These are phyloP conservation scores for Calcarisporium arbuscula DNA, from an alignment of 2,329 filamentous ascomycete genomes.

Conservation along the genomic window DNA sequence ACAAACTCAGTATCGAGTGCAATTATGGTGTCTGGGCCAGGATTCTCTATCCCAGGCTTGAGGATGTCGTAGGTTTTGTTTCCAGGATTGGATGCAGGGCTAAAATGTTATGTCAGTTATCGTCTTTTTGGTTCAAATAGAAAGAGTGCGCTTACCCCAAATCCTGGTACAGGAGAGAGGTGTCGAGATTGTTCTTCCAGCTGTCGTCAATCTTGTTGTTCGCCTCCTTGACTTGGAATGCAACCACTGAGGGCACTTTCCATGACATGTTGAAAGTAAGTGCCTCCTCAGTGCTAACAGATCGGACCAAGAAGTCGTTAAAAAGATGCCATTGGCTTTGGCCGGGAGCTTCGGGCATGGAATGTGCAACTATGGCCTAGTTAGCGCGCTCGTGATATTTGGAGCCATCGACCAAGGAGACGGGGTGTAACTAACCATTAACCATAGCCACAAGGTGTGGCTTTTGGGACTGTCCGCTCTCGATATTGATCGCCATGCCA, in stretches of 20 bases:
- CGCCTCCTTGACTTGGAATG: constrained; percentile 75
- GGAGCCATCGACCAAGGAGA: background rate
- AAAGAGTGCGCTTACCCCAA: constrained; percentile 34
- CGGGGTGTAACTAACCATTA: constrained; percentile 53
- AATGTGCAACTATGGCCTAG: constrained; percentile 60
- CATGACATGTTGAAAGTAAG: constrained; percentile 83
- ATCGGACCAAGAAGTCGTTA: constrained; percentile 90
- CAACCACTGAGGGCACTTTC: constrained; percentile 85
- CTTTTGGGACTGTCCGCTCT: constrained; percentile 77
- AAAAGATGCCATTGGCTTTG: constrained; percentile 88
- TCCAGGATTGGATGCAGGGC: constrained; percentile 16
- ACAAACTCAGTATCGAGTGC: constrained; percentile 97
- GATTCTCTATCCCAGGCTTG: constrained; percentile 54
- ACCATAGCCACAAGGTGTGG: constrained; percentile 87
- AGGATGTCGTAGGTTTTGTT: constrained; percentile 56
- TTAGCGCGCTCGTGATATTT: constrained; percentile 6
- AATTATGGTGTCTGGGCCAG: constrained; percentile 66
- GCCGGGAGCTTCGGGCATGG: constrained; percentile 50
- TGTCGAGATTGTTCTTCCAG: constrained; percentile 83
- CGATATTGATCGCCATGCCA: constrained; percentile 84
- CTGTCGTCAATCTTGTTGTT: constrained; percentile 77
- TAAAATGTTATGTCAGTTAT: background rate
- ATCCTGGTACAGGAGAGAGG: constrained; percentile 75
- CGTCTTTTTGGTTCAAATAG: background rate
- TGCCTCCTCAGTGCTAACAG: constrained; percentile 74